A percentile compares a stretch with the other conserved stretches of the same genome.
Evolutionary conservation across 257 asterid genomes (phyloP).

Genomic region (Avicennia marina): DNA sequence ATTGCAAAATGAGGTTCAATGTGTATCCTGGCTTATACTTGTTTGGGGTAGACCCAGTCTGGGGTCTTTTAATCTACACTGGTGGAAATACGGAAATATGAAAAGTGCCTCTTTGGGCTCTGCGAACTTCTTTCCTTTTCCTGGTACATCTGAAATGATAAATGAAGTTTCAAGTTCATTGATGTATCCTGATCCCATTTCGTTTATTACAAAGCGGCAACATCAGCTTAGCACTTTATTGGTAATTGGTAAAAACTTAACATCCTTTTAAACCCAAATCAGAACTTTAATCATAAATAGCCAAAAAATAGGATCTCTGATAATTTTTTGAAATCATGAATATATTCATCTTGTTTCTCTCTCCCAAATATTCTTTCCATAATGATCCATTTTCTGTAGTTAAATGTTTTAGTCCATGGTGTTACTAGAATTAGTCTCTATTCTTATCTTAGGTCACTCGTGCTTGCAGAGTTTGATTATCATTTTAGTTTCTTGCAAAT

Average conservation of each 20-base stretch:
- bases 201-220: neutral
- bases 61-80: neutral
- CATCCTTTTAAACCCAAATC: too few species aligned
- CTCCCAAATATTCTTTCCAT: too few species aligned
- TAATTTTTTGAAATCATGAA: too few species aligned
- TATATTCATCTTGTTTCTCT: neutral
- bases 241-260: neutral
- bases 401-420: neutral
- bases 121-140: neutral
- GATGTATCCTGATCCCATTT: neutral
- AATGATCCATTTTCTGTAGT: too few species aligned
- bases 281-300: too few species aligned
- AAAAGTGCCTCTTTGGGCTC: neutral
- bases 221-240: neutral
- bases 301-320: too few species aligned
- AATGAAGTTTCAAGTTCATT: neutral
- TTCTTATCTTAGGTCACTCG: neutral
- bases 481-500: conserved; percentile 11
- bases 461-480: conserved; percentile 9
- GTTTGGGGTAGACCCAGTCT: neutral
- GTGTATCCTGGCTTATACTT: neutral
- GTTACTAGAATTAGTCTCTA: neutral
- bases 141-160: neutral
- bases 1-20: neutral
- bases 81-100: neutral